phyloP scores from a whole-genome alignment of 345 rosid species.

The thale cress (Arabidopsis thaliana) region DNA sequence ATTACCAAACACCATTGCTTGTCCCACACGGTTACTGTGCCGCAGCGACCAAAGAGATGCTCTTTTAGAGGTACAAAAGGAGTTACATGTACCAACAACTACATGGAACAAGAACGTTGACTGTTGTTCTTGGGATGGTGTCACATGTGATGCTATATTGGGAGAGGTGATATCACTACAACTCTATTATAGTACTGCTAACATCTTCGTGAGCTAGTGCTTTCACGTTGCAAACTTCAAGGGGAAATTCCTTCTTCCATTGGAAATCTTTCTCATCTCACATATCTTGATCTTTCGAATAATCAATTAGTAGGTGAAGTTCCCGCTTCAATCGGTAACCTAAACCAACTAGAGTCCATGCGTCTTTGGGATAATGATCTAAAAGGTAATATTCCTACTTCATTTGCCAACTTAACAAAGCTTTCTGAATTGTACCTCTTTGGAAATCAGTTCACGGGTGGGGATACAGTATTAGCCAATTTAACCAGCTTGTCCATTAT shows the following conservation, averaged over 20 bases:
- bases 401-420: neutral
- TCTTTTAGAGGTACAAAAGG: slow-evolving; percentile 19
- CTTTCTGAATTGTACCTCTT: neutral
- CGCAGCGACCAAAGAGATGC: slow-evolving; percentile 29
- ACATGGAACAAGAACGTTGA: neutral
- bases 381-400: neutral
- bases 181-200: rapidly evolving
- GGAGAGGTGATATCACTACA: neutral
- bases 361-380: neutral
- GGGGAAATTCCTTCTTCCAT: neutral
- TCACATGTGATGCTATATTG: neutral
- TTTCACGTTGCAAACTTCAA: neutral
- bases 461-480: neutral
- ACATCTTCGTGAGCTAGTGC: neutral
- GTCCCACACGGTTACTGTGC: neutral
- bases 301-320: neutral
- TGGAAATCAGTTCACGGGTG: slow-evolving; percentile 3
- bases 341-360: neutral
- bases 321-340: neutral
- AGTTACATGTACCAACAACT: neutral
- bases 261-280: neutral
- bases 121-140: neutral
- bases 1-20: slow-evolving; percentile 18
- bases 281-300: neutral
- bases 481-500: neutral